These are phyloP conservation scores for Alloteropsis semialata DNA, from an alignment of 176 grass and related monocot species.

Conservation along the genomic window DNA sequence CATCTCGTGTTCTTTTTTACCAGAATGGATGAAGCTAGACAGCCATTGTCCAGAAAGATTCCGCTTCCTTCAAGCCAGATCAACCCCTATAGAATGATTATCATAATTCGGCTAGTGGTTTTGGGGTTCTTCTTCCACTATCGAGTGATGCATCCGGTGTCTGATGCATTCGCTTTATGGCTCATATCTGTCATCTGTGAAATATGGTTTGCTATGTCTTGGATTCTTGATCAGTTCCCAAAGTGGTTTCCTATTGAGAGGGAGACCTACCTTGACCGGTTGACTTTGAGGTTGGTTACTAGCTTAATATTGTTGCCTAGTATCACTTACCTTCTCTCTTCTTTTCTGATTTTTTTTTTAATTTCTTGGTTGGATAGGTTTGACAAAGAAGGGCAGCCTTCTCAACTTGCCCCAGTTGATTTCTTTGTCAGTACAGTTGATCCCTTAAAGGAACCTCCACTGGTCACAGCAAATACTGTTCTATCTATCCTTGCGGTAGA, in stretches of 20 bases:
- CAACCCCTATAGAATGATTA: slow-evolving; percentile 93
- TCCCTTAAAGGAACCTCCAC: slow-evolving; percentile 81
- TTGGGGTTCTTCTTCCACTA: slow-evolving; percentile 95
- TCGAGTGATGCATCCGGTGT: slow-evolving; percentile 72
- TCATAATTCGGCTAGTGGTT: slow-evolving; percentile 89
- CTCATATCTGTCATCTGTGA: slow-evolving; percentile 95
- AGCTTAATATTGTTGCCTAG: neutral
- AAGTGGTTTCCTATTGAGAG: slow-evolving; percentile 94
- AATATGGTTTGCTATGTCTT: slow-evolving; percentile 97
- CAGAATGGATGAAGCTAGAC: slow-evolving; percentile 97
- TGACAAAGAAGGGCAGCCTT: slow-evolving; percentile 82
- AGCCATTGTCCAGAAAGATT: slow-evolving; percentile 83
- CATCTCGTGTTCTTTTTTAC: neutral
- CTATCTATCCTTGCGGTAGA: slow-evolving; percentile 86
- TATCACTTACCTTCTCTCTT: slow-evolving; percentile 7
- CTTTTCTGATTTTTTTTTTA: neutral
- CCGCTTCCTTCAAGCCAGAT: slow-evolving; percentile 79
- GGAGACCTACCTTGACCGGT: slow-evolving; percentile 87
- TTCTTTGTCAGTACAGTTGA: slow-evolving; percentile 95
- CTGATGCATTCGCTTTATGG: slow-evolving; percentile 87
- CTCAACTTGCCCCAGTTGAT: slow-evolving; percentile 71
- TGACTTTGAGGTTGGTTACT: slow-evolving; percentile 72
- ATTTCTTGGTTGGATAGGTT: slow-evolving; percentile 56
- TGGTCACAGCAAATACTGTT: slow-evolving; percentile 95
- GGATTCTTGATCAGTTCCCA: slow-evolving; percentile 97